Conservation (phyloP, 2,329 filamentous ascomycete genomes). For the Paecilomyces formosus region DNA sequence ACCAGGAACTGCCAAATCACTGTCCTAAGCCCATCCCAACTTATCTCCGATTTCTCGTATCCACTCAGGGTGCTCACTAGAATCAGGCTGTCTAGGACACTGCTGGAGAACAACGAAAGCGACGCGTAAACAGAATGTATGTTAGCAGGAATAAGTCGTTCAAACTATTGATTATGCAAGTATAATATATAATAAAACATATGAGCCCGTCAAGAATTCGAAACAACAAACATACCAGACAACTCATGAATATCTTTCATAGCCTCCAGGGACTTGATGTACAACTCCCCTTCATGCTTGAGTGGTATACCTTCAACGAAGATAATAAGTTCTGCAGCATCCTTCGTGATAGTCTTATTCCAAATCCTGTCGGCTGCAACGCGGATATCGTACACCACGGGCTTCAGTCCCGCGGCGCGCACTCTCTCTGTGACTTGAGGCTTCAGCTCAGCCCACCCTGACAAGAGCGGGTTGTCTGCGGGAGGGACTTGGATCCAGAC, state of each 20-base stretch:
- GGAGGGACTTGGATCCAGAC: not conserved
- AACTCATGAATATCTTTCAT: not conserved
- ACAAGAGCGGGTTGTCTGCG: not conserved
- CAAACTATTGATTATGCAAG: too few species aligned
- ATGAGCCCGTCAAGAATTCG: constrained; percentile 20
- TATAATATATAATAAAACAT: too few species aligned
- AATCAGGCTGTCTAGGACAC: too few species aligned
- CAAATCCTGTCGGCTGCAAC: not conserved
- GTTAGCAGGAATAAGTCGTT: too few species aligned
- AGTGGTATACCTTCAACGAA: not conserved
- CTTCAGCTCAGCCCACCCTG: not conserved
- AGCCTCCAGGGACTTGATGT: not conserved
- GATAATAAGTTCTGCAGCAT: not conserved
- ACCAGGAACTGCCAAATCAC: too few species aligned
- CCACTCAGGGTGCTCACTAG: too few species aligned
- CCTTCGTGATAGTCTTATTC: not conserved
- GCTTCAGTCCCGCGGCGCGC: not conserved
- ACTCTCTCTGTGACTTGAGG: not conserved
- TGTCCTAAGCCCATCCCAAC: too few species aligned
- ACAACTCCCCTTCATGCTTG: not conserved
- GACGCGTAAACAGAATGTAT: too few species aligned
- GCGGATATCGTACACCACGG: not conserved
- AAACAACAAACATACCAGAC: not conserved
- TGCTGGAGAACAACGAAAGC: too few species aligned
- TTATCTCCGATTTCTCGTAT: too few species aligned